Percentiles rank a stretch among this genome's conserved stretches.
phyloP scores from a whole-genome alignment of 2,329 filamentous ascomycete genomes.

The Venturia asperata region DNA sequence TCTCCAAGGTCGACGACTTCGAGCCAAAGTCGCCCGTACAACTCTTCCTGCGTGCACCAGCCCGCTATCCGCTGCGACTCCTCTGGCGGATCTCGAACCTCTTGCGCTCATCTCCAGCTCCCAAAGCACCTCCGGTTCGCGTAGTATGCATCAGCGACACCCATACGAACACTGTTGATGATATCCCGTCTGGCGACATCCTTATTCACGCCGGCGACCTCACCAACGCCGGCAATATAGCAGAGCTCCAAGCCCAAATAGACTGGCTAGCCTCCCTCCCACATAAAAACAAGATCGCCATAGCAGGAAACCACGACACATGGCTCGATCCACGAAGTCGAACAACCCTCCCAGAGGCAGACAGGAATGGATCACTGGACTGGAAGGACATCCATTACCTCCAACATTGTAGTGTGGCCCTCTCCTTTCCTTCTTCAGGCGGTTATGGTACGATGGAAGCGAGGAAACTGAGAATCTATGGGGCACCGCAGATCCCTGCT shows the following conservation, averaged over 20 bases:
- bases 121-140: slow-evolving; percentile 55
- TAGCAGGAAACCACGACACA: slow-evolving; percentile 84
- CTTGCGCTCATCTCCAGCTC: slow-evolving; percentile 58
- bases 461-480: slow-evolving; percentile 65
- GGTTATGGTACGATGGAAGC: slow-evolving; percentile 16
- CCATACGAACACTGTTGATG: slow-evolving; percentile 54
- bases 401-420: slow-evolving; percentile 57
- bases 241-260: slow-evolving; percentile 72
- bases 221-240: slow-evolving; percentile 62
- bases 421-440: slow-evolving; percentile 48
- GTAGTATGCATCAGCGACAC: slow-evolving; percentile 90
- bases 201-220: slow-evolving; percentile 88
- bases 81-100: slow-evolving; percentile 47
- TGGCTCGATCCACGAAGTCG: slow-evolving; percentile 68
- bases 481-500: slow-evolving; percentile 70
- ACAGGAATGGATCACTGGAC: slow-evolving; percentile 52
- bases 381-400: slow-evolving; percentile 69
- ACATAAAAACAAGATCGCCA: slow-evolving; percentile 71
- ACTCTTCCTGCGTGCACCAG: neutral
- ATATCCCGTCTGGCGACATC: slow-evolving; percentile 71
- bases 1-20: slow-evolving; percentile 12
- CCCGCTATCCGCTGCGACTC: neutral
- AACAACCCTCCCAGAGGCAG: slow-evolving; percentile 40
- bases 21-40: slow-evolving; percentile 2
- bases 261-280: slow-evolving; percentile 72